Evolutionary conservation across 1,139 yeast species (phyloP).

Genomic region (Spathaspora sp.): DNA sequence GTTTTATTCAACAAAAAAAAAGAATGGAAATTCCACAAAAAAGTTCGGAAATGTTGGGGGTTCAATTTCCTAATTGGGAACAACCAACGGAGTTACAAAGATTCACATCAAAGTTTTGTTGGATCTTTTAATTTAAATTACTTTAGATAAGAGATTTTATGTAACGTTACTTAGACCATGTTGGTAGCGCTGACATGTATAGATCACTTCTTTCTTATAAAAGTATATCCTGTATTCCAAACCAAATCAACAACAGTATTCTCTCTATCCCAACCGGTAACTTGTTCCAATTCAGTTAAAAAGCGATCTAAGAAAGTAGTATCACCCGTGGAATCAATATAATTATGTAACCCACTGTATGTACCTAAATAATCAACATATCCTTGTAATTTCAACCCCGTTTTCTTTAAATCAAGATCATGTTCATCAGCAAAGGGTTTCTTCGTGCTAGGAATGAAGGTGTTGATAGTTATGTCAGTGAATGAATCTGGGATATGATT

Average conservation of each 20-base stretch:
- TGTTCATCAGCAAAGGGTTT: conserved; percentile 16
- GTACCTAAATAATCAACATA: conserved; percentile 34
- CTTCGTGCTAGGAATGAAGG: conserved; percentile 23
- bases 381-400: conserved; percentile 22
- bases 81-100: background rate
- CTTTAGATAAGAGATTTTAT: too few relatives aligned
- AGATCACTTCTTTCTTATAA: conserved; percentile 24
- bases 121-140: too few relatives aligned
- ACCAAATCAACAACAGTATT: conserved; percentile 32
- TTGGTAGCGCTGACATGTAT: background rate
- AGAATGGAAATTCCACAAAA: background rate
- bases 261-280: conserved; percentile 31
- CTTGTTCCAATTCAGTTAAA: conserved; percentile 23
- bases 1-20: background rate
- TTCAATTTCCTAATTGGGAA: conserved; percentile 2
- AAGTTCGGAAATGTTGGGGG: background rate
- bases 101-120: too few relatives aligned
- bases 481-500: conserved; percentile 33
- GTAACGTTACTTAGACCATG: background rate
- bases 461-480: conserved; percentile 26
- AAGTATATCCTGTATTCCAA: conserved; percentile 44
- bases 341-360: conserved; percentile 40
- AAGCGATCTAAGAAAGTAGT: conserved; percentile 22
- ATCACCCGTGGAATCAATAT: conserved; percentile 28
- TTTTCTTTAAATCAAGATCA: conserved; percentile 27